Evolutionary conservation across 2,329 filamentous ascomycete species (phyloP), one percentile per base, ranked within the genome.

Genomic region (Apiospora hydei): DNA sequence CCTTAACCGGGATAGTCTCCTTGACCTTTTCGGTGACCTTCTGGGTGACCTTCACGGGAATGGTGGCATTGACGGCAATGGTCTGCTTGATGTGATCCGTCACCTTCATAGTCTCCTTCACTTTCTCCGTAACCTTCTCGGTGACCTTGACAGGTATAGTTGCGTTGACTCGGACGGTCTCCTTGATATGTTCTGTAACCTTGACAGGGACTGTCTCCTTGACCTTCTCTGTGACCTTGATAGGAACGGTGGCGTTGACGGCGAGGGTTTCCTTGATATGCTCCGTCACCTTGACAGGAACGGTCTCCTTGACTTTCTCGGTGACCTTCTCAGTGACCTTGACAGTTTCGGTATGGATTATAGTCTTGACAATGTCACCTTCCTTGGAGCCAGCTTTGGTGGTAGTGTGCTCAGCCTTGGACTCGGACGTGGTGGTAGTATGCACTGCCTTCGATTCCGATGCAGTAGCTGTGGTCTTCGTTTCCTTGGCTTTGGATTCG

Each of bases 61-160:
- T 51, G 10, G 49, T 51, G n/a, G 49, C n/a, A 24, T 51, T 51
- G 49, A 51, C n/a, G 8, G n/a, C n/a, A 5, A 51, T 24, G 11
- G 49, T 49, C 46, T 49, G 18, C 46, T 49, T 49, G 3, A 61
- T 6, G 5, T 61, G 26, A 24, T 53, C 24, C 13, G 51, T 53
- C 14, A 53, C 30, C 30, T 64, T 64, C 3, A 64, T 41, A 41
- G 57, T 64, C 57, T 64, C 34, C 57, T 64, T 64, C 7, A 64
- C 24, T 18, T 57, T 57, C 51, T 57, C 51, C 2, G 51, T 57
- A 0, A 34, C 21, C 21, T 64, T 64, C 30, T 61, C 14, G 5
- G 53, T 61, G 53, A 61, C 53, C 18, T 61, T 61, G 53, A 61
- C 53, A 38, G 53, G 53, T 21, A 61, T 38, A 21, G 53, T 61